These are phyloP conservation scores for Bruguiera parviflora DNA, from an alignment of 345 rosid species.

Conservation along the genomic window DNA sequence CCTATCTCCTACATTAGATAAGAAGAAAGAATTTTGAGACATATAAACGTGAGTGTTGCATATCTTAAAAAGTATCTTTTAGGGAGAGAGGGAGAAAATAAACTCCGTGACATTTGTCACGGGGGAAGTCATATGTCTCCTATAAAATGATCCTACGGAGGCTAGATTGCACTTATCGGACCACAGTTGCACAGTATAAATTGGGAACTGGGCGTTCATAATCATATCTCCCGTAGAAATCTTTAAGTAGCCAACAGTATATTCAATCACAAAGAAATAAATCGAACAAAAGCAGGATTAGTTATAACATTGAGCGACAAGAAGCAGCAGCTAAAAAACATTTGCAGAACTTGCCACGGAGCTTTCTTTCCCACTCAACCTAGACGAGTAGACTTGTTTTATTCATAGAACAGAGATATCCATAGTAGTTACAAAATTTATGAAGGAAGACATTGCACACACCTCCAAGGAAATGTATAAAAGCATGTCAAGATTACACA, in stretches of 20 bases:
- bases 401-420: slow-evolving; percentile 10
- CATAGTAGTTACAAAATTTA: neutral
- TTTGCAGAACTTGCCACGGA: neutral
- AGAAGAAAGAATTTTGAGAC: too few species aligned
- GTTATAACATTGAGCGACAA: neutral
- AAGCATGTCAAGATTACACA: slow-evolving; percentile 24
- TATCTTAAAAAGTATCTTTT: too few species aligned
- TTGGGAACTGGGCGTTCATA: too few species aligned
- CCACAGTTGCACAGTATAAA: too few species aligned
- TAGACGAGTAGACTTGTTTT: slow-evolving; percentile 11
- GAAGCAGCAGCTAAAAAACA: neutral
- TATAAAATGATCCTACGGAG: too few species aligned
- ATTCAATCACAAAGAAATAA: slow-evolving; percentile 1
- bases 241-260: neutral
- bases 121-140: too few species aligned
- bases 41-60: too few species aligned
- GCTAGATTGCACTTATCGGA: too few species aligned
- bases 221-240: too few species aligned
- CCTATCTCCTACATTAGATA: too few species aligned
- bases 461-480: neutral
- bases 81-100: too few species aligned
- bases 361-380: neutral
- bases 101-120: too few species aligned
- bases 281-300: neutral
- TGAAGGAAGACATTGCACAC: slow-evolving; percentile 14